These are phyloP conservation scores for Xanthoconium stramineum DNA, from an alignment of 768 basidiomycete species.

Conservation along the genomic window DNA sequence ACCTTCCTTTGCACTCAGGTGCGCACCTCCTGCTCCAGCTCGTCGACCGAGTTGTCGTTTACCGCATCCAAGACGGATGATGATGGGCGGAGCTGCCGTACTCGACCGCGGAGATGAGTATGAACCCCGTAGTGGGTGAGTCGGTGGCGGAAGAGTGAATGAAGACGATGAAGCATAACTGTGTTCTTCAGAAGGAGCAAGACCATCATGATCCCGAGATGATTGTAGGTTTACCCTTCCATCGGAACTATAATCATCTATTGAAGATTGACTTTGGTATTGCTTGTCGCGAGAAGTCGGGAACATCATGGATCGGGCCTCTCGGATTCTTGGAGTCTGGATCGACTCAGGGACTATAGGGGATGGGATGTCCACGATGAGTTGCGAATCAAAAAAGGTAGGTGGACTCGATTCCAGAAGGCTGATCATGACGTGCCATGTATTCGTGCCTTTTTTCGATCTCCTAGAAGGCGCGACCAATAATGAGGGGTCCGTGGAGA, in stretches of 20 bases:
- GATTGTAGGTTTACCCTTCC: not conserved
- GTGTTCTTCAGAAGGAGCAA: not conserved
- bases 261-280: not conserved
- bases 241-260: not conserved
- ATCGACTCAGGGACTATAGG: not conserved
- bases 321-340: not conserved
- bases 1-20: no score
- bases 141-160: not conserved
- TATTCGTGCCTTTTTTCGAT: constrained; percentile 1
- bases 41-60: constrained; percentile 11
- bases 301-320: constrained; percentile 1
- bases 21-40: constrained; percentile 4
- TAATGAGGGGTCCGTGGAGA: constrained; percentile 10
- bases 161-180: not conserved
- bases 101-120: not conserved
- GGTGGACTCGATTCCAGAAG: constrained; percentile 18
- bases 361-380: constrained; percentile 6
- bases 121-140: not conserved
- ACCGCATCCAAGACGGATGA: constrained; percentile 7
- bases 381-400: constrained; percentile 16
- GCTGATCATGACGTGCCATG: constrained; percentile 45
- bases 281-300: not conserved
- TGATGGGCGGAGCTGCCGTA: not conserved
- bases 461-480: constrained; percentile 1
- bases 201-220: not conserved